phyloP scores from a whole-genome alignment of 257 asterid genomes.

The Gentiana dahurica region DNA sequence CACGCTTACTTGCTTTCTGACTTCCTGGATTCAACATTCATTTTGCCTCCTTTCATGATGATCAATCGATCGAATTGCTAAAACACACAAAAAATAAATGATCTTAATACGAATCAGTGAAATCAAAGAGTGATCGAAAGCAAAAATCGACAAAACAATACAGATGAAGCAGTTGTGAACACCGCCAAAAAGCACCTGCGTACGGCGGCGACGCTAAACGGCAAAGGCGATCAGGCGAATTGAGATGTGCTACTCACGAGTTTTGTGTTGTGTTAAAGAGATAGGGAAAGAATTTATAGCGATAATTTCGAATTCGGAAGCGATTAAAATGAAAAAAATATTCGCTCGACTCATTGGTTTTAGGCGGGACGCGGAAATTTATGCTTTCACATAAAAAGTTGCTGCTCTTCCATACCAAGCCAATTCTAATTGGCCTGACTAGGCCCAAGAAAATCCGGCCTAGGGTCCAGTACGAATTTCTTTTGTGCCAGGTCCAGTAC shows the following conservation, averaged over 20 bases:
- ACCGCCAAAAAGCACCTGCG: neutral
- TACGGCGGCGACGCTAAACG: neutral
- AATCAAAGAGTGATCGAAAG: neutral
- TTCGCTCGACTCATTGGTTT: neutral
- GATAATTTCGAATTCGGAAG: neutral
- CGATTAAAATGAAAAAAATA: neutral
- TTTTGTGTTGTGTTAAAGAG: neutral
- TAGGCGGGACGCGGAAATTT: slow-evolving; percentile 12
- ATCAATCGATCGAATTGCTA: neutral
- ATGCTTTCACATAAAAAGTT: slow-evolving; percentile 3
- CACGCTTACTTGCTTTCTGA: slow-evolving; percentile 36
- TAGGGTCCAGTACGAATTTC: neutral
- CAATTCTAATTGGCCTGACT: neutral
- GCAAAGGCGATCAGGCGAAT: neutral
- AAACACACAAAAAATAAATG: neutral
- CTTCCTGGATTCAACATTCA: slow-evolving; percentile 44
- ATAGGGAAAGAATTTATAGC: neutral
- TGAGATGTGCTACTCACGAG: neutral
- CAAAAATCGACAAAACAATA: neutral
- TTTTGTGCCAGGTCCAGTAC: neutral
- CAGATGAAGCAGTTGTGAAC: neutral
- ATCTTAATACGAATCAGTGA: too few relatives aligned
- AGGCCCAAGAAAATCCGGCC: neutral
- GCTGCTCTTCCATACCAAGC: neutral
- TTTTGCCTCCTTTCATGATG: slow-evolving; percentile 54